Percentiles rank a stretch among this genome's conserved stretches.
Conservation (phyloP, 495 filamentous ascomycete genomes). For the Penicillium desertorum region DNA sequence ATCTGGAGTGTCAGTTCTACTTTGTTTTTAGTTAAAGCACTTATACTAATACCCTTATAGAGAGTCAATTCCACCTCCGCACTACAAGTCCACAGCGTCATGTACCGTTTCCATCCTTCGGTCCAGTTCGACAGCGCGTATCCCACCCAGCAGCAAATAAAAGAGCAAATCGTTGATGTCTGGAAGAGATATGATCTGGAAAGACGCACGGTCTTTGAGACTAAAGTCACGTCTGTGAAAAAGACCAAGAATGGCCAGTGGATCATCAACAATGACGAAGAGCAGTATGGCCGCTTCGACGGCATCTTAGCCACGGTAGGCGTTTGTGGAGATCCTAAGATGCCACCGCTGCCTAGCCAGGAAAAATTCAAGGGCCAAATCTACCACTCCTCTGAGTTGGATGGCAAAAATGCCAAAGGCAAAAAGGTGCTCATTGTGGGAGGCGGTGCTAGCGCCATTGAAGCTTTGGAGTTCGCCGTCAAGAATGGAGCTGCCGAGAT, state of each 20-base stretch:
- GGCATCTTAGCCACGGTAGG: constrained; percentile 76
- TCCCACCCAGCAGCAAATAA: constrained; percentile 70
- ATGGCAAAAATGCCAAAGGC: constrained; percentile 65
- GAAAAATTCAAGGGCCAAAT: constrained; percentile 66
- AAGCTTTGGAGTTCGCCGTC: constrained; percentile 79
- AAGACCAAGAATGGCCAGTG: constrained; percentile 68
- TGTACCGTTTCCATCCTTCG: constrained; percentile 87
- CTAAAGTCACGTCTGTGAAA: constrained; percentile 63
- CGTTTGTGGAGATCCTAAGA: constrained; percentile 75
- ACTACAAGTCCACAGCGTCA: constrained; percentile 79
- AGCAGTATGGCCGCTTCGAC: constrained; percentile 67
- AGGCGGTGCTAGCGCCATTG: constrained; percentile 78
- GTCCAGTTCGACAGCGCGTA: constrained; percentile 72
- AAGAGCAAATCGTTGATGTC: constrained; percentile 64
- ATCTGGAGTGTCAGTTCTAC: constrained; percentile 72
- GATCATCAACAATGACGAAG: constrained; percentile 78
- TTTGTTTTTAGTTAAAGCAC: background rate
- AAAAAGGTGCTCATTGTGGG: constrained; percentile 77
- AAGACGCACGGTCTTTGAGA: constrained; percentile 68
- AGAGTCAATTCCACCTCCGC: constrained; percentile 80
- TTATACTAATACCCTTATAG: constrained; percentile 35
- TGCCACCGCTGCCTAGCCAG: constrained; percentile 64
- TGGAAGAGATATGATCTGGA: constrained; percentile 78
- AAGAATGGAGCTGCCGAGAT: constrained; percentile 63
- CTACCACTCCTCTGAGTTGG: constrained; percentile 71